Conservation (phyloP, 306 rosid species). For the Trichosanthes cucumerina region DNA sequence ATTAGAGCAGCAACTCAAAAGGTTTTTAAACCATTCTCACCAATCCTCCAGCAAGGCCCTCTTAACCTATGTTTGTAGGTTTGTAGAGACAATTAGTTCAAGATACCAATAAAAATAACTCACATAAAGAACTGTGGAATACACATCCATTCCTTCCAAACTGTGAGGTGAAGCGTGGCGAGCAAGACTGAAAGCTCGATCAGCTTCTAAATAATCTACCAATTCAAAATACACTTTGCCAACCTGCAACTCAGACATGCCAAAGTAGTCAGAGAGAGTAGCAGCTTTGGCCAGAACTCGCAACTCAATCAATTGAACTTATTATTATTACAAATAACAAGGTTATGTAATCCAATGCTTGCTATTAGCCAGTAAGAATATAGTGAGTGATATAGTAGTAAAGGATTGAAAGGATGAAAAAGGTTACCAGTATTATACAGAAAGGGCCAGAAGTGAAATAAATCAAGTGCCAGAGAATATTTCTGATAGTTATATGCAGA, state of each 20-base stretch:
- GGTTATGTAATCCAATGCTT: neutral
- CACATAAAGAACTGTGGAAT: slow-evolving; percentile 96
- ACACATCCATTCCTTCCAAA: slow-evolving; percentile 94
- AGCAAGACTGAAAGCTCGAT: slow-evolving; percentile 74
- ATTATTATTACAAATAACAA: slow-evolving; percentile 1
- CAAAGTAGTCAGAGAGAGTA: slow-evolving; percentile 7
- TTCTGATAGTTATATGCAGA: neutral
- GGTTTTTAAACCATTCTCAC: neutral
- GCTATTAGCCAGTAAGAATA: neutral
- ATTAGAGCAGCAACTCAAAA: neutral
- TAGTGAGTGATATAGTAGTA: neutral
- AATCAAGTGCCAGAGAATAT: neutral
- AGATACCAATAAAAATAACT: slow-evolving; percentile 30
- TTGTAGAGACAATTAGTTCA: neutral
- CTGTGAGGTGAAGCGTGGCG: slow-evolving; percentile 66
- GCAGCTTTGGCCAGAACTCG: neutral
- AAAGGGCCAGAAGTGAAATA: neutral
- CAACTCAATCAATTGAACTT: neutral
- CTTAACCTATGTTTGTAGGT: neutral
- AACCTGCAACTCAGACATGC: slow-evolving; percentile 50
- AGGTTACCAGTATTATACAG: neutral
- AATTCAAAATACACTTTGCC: slow-evolving; percentile 84
- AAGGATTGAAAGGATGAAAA: neutral
- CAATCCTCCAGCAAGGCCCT: neutral
- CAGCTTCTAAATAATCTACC: slow-evolving; percentile 92